Conservation (phyloP, 2,329 filamentous ascomycete genomes). For the Huntiella moniliformis region DNA sequence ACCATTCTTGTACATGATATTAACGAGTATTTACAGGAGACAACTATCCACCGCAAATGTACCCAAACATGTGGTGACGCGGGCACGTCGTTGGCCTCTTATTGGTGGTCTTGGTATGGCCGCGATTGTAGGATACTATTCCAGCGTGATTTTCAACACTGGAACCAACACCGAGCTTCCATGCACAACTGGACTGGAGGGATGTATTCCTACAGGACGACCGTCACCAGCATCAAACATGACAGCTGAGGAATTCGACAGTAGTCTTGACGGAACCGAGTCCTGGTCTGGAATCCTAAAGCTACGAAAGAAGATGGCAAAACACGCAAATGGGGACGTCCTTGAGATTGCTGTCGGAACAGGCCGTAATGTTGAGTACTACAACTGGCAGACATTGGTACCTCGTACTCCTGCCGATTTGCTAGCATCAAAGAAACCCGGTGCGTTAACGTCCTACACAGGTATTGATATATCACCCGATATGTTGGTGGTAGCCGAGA, state of each 20-base stretch:
- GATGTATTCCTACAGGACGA: slow-evolving; percentile 2
- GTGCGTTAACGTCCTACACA: slow-evolving; percentile 34
- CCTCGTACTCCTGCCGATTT: slow-evolving; percentile 11
- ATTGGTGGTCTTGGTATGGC: slow-evolving; percentile 5
- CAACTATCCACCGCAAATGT: too few relatives aligned
- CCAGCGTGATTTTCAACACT: not conserved
- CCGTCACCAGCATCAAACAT: slow-evolving; percentile 10
- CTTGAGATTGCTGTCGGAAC: slow-evolving; percentile 45
- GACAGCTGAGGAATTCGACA: slow-evolving; percentile 36
- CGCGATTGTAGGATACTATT: slow-evolving; percentile 9
- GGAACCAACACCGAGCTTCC: too few relatives aligned
- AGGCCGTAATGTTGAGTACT: slow-evolving; percentile 40
- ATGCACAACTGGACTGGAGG: not conserved
- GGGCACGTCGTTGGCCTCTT: slow-evolving; percentile 6
- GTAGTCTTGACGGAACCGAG: slow-evolving; percentile 37
- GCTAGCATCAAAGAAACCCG: not conserved
- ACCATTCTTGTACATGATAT: too few relatives aligned
- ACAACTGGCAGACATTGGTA: slow-evolving; percentile 32
- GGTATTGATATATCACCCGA: slow-evolving; percentile 41
- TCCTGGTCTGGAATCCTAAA: slow-evolving; percentile 34
- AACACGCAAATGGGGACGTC: slow-evolving; percentile 33
- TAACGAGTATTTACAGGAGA: too few relatives aligned
- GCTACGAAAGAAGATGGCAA: slow-evolving; percentile 30
- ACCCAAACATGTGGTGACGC: not conserved
- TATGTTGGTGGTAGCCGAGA: slow-evolving; percentile 39